These are phyloP conservation scores for Podospora anserina DNA, from an alignment of 495 filamentous ascomycete species.

Conservation along the genomic window DNA sequence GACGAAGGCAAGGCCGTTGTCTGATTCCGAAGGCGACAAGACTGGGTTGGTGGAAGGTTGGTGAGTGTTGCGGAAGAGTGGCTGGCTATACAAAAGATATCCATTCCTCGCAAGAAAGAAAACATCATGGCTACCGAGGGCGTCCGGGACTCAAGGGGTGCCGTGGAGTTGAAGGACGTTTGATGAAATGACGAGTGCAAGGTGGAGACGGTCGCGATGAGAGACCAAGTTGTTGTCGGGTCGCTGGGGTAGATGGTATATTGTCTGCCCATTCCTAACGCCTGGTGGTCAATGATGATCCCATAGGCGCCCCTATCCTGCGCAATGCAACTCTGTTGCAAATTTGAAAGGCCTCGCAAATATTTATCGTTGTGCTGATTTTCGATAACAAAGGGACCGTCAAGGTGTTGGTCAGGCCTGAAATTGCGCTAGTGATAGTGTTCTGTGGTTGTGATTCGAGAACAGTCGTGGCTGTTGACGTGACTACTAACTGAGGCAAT, in stretches of 20 bases:
- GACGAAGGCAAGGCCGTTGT: background rate
- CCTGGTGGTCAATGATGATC: background rate
- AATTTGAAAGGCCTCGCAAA: background rate
- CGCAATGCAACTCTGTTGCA: background rate
- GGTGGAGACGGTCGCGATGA: conserved; percentile 21
- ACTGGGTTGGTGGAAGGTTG: background rate
- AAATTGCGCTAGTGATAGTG: background rate
- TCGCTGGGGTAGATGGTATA: background rate
- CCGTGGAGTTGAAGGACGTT: conserved; percentile 31
- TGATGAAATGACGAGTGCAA: conserved; percentile 28
- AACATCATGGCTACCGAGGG: conserved; percentile 26
- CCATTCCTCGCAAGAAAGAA: conserved; percentile 18
- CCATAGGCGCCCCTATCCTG: background rate
- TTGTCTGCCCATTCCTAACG: background rate
- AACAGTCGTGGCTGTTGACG: background rate
- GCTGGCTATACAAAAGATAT: conserved; percentile 3
- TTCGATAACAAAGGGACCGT: background rate
- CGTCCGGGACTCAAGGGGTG: conserved; percentile 26
- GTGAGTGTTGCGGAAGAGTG: background rate
- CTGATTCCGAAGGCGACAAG: background rate
- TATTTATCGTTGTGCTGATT: background rate
- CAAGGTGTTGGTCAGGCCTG: background rate
- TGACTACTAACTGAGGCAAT: background rate
- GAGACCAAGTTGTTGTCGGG: background rate
- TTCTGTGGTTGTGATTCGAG: background rate